phyloP scores from a whole-genome alignment of 768 basidiomycete genomes.

The Leucocoprinus birnbaumii region DNA sequence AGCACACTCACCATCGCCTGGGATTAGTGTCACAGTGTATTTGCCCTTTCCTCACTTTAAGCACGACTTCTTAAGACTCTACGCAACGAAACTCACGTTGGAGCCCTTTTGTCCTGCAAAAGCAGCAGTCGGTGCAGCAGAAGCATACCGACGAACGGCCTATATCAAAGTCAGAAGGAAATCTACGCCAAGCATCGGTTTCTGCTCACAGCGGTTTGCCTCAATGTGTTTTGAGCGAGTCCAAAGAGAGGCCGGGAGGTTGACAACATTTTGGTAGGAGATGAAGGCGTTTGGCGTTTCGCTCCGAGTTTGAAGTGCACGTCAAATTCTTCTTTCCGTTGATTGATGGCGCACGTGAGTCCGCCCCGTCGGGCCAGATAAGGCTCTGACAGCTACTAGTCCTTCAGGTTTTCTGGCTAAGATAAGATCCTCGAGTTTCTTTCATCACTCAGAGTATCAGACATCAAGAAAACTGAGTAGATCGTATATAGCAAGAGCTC shows the following conservation, averaged over 20 bases:
- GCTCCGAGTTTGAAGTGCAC: slow-evolving; percentile 7
- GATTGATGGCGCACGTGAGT: slow-evolving; percentile 15
- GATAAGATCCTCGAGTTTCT: no score
- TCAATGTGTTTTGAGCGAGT: slow-evolving; percentile 51
- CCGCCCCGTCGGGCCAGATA: neutral
- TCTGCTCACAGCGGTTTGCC: slow-evolving; percentile 42
- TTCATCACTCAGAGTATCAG: no score
- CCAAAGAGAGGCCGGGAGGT: slow-evolving; percentile 53
- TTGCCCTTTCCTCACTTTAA: slow-evolving; percentile 63
- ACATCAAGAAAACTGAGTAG: no score
- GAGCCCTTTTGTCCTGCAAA: slow-evolving; percentile 88
- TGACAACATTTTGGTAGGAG: slow-evolving; percentile 48
- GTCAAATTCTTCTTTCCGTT: slow-evolving; percentile 9
- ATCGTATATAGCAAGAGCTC: no score
- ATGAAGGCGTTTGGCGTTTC: slow-evolving; percentile 13
- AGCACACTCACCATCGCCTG: slow-evolving; percentile 79
- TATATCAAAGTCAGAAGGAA: slow-evolving; percentile 20
- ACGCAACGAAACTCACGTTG: slow-evolving; percentile 54
- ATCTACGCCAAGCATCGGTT: slow-evolving; percentile 7
- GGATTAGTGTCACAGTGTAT: slow-evolving; percentile 94
- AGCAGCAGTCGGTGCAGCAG: slow-evolving; percentile 80
- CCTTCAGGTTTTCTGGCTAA: no score
- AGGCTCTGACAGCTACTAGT: no score
- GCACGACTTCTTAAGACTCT: neutral
- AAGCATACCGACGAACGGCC: slow-evolving; percentile 64